Conservation (phyloP, 148 eudicot genomes). For the Pouteria glomerata region DNA sequence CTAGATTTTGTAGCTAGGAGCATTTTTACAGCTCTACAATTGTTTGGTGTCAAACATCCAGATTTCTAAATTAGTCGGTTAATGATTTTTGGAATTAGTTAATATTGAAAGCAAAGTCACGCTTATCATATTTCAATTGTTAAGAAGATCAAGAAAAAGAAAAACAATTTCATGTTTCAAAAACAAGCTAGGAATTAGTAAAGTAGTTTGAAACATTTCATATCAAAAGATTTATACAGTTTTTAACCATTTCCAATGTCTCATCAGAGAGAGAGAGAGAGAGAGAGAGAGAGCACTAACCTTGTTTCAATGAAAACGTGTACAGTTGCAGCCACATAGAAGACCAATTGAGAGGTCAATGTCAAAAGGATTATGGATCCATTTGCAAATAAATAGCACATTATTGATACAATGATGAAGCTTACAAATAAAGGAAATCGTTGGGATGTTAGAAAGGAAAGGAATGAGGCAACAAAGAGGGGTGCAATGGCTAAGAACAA, state of each 20-base stretch:
- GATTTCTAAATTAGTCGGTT: too few relatives aligned
- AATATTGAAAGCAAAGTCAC: neutral
- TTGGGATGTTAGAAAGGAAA: conserved; percentile 48
- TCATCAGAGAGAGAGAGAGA: too few relatives aligned
- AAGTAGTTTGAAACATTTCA: neutral
- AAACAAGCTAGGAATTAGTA: neutral
- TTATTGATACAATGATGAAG: conserved; percentile 59
- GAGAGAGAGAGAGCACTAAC: conserved; percentile 36
- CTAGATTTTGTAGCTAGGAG: too few relatives aligned
- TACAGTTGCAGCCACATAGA: conserved; percentile 47
- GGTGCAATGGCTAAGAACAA: conserved; percentile 51
- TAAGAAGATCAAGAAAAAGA: neutral
- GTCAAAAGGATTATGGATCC: conserved; percentile 54
- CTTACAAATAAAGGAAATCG: conserved; percentile 51
- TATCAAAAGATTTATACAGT: too few relatives aligned
- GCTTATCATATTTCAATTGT: neutral
- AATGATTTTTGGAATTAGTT: too few relatives aligned
- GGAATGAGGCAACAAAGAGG: conserved; percentile 39
- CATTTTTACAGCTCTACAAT: too few relatives aligned
- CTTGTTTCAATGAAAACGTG: conserved; percentile 75
- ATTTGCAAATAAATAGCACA: conserved; percentile 75
- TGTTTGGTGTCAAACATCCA: too few relatives aligned
- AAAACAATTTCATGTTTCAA: neutral
- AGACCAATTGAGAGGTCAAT: conserved; percentile 44
- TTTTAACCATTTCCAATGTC: too few relatives aligned